A percentile compares a stretch with the other conserved stretches of the same genome.
Evolutionary conservation across 805 yeast genomes (phyloP).

Genomic region (Teunomyces gatunensis): DNA sequence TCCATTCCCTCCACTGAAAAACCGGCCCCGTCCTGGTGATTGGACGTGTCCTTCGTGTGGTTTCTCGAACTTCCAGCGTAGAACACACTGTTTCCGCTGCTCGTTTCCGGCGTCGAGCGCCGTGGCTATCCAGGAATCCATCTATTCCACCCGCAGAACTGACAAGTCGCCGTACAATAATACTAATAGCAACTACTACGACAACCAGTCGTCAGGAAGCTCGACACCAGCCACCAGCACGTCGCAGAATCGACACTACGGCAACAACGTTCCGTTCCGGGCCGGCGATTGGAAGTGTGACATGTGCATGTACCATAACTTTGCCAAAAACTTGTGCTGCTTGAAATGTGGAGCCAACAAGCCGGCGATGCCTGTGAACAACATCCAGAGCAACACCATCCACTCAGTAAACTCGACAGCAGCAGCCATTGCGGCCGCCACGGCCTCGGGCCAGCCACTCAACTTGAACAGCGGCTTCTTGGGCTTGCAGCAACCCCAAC

Average conservation of each 20-base stretch:
- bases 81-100: slow-evolving; percentile 92
- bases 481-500: slow-evolving; percentile 36
- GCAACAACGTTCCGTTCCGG: slow-evolving; percentile 78
- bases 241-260: slow-evolving; percentile 16
- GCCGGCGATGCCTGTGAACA: slow-evolving; percentile 30
- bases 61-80: slow-evolving; percentile 88
- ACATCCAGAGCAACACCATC: slow-evolving; percentile 13
- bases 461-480: slow-evolving; percentile 30
- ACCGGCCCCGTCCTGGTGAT: slow-evolving; percentile 93
- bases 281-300: slow-evolving; percentile 98
- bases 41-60: slow-evolving; percentile 99
- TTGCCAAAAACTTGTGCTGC: slow-evolving; percentile 86
- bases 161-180: neutral
- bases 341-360: slow-evolving; percentile 83
- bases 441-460: slow-evolving; percentile 47
- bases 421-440: slow-evolving; percentile 47
- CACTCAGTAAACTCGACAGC: slow-evolving; percentile 42
- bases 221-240: slow-evolving; percentile 1
- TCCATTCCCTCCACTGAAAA: slow-evolving; percentile 81
- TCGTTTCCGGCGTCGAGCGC: slow-evolving; percentile 82
- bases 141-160: slow-evolving; percentile 26
- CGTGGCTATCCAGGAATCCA: slow-evolving; percentile 64
- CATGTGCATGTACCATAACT: slow-evolving; percentile 82
- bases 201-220: neutral
- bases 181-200: neutral